A percentile compares a stretch with the other conserved stretches of the same genome.
Conservation (phyloP, 1,284 basidiomycete species). For the Ceratobasidium sp. region DNA sequence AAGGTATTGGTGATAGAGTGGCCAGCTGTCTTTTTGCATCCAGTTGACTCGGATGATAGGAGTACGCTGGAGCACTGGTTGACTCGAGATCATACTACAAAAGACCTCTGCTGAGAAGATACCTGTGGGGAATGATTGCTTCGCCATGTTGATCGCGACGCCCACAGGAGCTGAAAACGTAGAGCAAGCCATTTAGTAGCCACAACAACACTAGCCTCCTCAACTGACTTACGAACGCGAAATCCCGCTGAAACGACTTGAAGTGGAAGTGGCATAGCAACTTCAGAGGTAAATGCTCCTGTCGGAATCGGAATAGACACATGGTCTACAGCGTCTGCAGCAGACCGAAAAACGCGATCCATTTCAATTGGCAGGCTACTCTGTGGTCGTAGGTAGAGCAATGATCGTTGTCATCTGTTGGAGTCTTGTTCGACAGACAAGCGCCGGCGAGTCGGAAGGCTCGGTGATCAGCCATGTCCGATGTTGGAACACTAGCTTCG, state of each 20-base stretch:
- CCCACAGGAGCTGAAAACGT: background rate
- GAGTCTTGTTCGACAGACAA: no score
- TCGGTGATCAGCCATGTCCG: no score
- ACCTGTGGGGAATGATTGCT: background rate
- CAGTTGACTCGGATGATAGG: slow-evolving; percentile 6
- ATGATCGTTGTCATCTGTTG: no score
- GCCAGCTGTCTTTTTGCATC: slow-evolving; percentile 7
- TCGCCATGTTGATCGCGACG: background rate
- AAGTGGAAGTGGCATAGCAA: background rate
- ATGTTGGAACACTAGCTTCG: no score
- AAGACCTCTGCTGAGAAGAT: background rate
- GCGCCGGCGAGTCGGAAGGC: no score
- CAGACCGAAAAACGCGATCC: background rate
- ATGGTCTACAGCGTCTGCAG: background rate
- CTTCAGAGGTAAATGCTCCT: background rate
- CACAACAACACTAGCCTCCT: background rate
- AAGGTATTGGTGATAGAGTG: background rate
- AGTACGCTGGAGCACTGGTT: background rate
- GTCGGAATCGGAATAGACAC: background rate
- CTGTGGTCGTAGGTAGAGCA: no score
- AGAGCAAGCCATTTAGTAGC: background rate
- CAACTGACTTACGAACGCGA: background rate
- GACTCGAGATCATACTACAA: background rate
- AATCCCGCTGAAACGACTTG: background rate
- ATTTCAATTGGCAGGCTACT: background rate